phyloP scores from a whole-genome alignment of 202 grass and related monocot species.

The Eragrostis tef region DNA sequence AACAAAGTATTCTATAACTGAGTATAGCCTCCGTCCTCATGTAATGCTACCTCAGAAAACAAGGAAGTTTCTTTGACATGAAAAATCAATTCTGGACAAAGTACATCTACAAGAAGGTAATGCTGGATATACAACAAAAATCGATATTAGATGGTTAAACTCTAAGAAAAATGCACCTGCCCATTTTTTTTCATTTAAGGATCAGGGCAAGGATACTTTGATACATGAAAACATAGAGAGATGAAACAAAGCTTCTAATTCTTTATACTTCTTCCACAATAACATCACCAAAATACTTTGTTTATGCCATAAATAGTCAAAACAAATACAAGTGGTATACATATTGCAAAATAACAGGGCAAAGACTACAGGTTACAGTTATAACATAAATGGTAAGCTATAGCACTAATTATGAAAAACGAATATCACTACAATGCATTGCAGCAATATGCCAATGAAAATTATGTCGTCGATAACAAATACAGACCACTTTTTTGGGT shows the following conservation, averaged over 20 bases:
- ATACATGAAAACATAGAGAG: no score
- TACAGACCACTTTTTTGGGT: no score
- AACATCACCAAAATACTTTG: background rate
- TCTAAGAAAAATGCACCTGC: no score
- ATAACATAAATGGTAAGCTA: background rate
- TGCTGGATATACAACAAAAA: slow-evolving; percentile 23
- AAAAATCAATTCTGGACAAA: background rate
- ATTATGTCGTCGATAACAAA: no score
- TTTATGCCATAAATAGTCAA: background rate
- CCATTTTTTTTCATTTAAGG: no score
- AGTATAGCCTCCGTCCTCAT: background rate
- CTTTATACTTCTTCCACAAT: no score
- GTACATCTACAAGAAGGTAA: background rate
- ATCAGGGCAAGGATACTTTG: no score
- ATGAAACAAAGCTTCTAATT: no score
- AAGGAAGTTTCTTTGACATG: slow-evolving; percentile 16
- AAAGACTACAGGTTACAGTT: background rate
- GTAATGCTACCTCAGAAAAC: slow-evolving; percentile 8
- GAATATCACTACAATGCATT: no score
- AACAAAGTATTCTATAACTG: background rate
- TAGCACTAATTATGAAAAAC: no score
- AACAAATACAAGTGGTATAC: background rate
- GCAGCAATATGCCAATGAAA: no score
- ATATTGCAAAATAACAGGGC: background rate
- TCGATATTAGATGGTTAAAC: background rate